Conservation (phyloP, 2,329 filamentous ascomycete species). For the Ophiostoma ulmi region DNA sequence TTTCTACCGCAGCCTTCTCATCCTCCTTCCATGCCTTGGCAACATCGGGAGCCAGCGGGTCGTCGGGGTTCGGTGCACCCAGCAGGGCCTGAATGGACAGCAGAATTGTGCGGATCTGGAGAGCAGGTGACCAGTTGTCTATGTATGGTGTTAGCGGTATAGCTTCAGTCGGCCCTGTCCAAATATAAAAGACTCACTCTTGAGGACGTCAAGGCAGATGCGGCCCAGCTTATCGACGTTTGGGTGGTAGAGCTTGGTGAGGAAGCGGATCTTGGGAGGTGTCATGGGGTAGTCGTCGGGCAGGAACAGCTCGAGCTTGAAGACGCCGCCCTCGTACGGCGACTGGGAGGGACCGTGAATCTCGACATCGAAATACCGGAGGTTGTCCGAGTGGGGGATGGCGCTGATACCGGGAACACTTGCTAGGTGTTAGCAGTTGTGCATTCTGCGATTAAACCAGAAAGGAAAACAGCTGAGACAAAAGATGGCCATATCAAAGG, state of each 20-base stretch:
- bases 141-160: constrained; percentile 18
- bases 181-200: constrained; percentile 55
- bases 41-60: constrained; percentile 96
- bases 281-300: constrained; percentile 99
- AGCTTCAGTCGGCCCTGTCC: neutral
- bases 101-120: constrained; percentile 97
- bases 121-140: constrained; percentile 98
- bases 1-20: constrained; percentile 85
- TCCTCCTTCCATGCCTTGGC: constrained; percentile 98
- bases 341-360: constrained; percentile 58
- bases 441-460: neutral
- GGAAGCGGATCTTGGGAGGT: constrained; percentile 93
- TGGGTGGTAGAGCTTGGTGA: constrained; percentile 98
- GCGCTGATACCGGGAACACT: constrained; percentile 96
- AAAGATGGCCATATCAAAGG: neutral
- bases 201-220: constrained; percentile 94
- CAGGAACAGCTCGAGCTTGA: constrained; percentile 94
- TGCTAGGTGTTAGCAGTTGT: constrained; percentile 37
- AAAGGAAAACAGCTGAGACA: neutral
- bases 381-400: constrained; percentile 91
- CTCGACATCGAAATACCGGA: constrained; percentile 96
- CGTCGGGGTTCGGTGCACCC: constrained; percentile 93
- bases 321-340: constrained; percentile 90
- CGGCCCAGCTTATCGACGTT: constrained; percentile 97
- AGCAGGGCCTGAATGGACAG: constrained; percentile 95